Percentiles rank a stretch among this genome's conserved stretches.
Conservation (phyloP, 805 yeast species). For the Yarrowia yakushimensis region DNA sequence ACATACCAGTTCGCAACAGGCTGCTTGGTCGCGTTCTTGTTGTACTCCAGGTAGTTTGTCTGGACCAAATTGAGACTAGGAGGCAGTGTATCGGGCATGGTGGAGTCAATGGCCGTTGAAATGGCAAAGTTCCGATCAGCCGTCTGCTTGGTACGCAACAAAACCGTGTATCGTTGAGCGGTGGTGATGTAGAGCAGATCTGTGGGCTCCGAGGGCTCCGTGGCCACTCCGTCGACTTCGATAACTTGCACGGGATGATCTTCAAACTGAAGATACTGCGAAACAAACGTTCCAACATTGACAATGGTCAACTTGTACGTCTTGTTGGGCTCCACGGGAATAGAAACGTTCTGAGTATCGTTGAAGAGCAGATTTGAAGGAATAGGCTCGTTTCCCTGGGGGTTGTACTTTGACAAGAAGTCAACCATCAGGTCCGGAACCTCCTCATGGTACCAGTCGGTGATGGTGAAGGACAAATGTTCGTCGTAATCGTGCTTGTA, state of each 20-base stretch:
- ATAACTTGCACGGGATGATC: conserved; percentile 80
- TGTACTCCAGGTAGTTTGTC: conserved; percentile 65
- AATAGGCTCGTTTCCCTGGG: conserved; percentile 67
- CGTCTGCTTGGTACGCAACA: conserved; percentile 65
- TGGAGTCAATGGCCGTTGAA: conserved; percentile 72
- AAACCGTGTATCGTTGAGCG: conserved; percentile 84
- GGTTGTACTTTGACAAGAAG: conserved; percentile 53
- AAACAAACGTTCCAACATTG: conserved; percentile 84
- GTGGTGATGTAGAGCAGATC: conserved; percentile 70
- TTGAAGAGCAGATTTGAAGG: conserved; percentile 51
- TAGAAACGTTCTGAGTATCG: conserved; percentile 31
- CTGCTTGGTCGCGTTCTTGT: conserved; percentile 36
- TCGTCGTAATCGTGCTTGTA: conserved; percentile 64
- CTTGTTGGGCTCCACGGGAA: conserved; percentile 68
- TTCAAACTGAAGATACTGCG: conserved; percentile 83
- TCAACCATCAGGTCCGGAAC: conserved; percentile 41
- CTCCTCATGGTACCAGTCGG: conserved; percentile 81
- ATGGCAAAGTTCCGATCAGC: conserved; percentile 67
- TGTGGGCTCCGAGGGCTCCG: conserved; percentile 54
- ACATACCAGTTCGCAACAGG: conserved; percentile 38
- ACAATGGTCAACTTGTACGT: conserved; percentile 76
- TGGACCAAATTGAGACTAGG: conserved; percentile 59
- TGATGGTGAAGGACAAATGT: conserved; percentile 62
- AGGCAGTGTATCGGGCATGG: conserved; percentile 75
- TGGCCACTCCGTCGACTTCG: conserved; percentile 85